These are phyloP conservation scores for Flaveria trinervia DNA, from an alignment of 129 eudicot genomes.

Conservation along the genomic window DNA sequence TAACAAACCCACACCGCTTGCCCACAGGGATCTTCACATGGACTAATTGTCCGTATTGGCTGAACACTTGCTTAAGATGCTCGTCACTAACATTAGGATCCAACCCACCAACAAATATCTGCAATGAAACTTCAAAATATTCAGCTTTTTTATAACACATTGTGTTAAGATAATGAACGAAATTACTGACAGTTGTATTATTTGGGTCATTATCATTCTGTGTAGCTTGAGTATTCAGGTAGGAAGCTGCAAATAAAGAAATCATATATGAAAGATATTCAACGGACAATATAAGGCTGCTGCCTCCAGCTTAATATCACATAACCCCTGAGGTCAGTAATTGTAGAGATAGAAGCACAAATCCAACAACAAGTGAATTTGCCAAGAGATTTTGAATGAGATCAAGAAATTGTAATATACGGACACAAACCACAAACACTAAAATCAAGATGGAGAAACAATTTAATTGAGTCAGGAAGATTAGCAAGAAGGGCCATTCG, in stretches of 20 bases:
- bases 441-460: no score
- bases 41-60: slow-evolving; percentile 69
- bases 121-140: slow-evolving; percentile 12
- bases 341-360: background rate
- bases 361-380: background rate
- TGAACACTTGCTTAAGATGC: slow-evolving; percentile 72
- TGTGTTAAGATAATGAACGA: slow-evolving; percentile 9
- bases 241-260: slow-evolving; percentile 63
- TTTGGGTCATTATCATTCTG: slow-evolving; percentile 84
- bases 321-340: background rate
- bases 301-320: slow-evolving; percentile 10
- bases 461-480: background rate
- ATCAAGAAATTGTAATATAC: background rate
- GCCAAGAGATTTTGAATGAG: slow-evolving; percentile 10
- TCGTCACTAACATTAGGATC: slow-evolving; percentile 78
- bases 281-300: background rate
- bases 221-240: slow-evolving; percentile 65
- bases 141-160: background rate
- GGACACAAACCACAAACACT: slow-evolving; percentile 13
- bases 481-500: background rate
- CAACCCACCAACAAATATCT: slow-evolving; percentile 93
- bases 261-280: slow-evolving; percentile 21
- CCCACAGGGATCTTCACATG: slow-evolving; percentile 91
- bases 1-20: slow-evolving; percentile 94
- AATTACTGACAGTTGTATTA: slow-evolving; percentile 88